Conservation (phyloP, 768 basidiomycete genomes). For the Postia placenta region DNA sequence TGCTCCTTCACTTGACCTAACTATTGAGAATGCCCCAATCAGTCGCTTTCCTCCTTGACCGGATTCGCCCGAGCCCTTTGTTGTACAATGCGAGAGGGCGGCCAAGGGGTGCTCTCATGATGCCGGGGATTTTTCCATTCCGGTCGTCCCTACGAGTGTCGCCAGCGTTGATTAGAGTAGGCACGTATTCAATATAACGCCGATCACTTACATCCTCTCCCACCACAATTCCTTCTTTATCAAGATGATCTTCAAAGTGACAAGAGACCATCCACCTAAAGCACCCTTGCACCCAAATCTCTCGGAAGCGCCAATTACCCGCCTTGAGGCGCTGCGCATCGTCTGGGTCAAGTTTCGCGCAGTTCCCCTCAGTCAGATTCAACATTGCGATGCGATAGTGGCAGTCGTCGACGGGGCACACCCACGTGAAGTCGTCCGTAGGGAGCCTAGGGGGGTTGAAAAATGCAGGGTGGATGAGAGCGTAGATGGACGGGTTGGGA, state of each 20-base stretch:
- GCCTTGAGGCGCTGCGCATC: slow-evolving; percentile 2
- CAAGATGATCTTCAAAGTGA: slow-evolving; percentile 18
- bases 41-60: too few species aligned
- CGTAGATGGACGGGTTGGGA: slow-evolving; percentile 16
- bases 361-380: slow-evolving; percentile 30
- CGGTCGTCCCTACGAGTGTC: neutral
- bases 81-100: too few species aligned
- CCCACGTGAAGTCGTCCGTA: slow-evolving; percentile 43
- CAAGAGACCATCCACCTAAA: slow-evolving; percentile 17
- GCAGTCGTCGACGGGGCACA: slow-evolving; percentile 42
- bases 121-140: slow-evolving; percentile 2
- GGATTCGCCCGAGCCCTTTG: too few species aligned
- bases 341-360: slow-evolving; percentile 14
- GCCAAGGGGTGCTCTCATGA: too few species aligned
- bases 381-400: slow-evolving; percentile 41
- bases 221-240: slow-evolving; percentile 11
- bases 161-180: neutral
- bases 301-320: slow-evolving; percentile 13
- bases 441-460: slow-evolving; percentile 34
- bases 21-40: too few species aligned
- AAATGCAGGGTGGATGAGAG: slow-evolving; percentile 31
- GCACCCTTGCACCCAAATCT: slow-evolving; percentile 5
- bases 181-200: too few species aligned
- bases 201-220: slow-evolving; percentile 6
- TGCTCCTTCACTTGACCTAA: too few species aligned